Evolutionary conservation across 192 early-diverging fungal species (phyloP).

Genomic region (Coemansia sp.): DNA sequence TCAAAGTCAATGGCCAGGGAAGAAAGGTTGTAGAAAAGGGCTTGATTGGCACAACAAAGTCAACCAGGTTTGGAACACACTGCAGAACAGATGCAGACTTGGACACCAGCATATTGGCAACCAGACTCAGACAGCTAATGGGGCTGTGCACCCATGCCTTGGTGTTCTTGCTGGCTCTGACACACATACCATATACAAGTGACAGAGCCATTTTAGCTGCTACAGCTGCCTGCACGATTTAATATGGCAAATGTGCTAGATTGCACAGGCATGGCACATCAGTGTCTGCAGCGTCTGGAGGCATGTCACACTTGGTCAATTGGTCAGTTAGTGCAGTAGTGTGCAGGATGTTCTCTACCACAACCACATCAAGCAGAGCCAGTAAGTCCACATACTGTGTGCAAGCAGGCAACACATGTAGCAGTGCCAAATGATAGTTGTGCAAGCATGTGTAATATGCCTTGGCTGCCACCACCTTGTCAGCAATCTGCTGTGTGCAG

Average conservation of each 20-base stretch:
- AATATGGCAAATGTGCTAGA: constrained; percentile 4
- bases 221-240: constrained; percentile 4
- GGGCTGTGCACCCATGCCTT: constrained; percentile 8
- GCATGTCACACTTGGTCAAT: not conserved
- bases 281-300: not conserved
- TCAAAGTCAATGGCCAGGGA: constrained; percentile 44
- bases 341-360: constrained; percentile 16
- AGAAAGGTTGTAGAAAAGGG: constrained; percentile 54
- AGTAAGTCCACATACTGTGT: constrained; percentile 22
- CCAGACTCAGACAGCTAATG: constrained; percentile 12
- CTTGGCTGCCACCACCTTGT: constrained; percentile 25
- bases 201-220: constrained; percentile 10
- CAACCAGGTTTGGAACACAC: constrained; percentile 30
- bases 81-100: constrained; percentile 1
- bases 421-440: constrained; percentile 30
- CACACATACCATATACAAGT: constrained; percentile 17
- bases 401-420: constrained; percentile 30
- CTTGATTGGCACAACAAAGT: constrained; percentile 36
- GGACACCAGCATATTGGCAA: constrained; percentile 8
- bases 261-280: constrained; percentile 22
- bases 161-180: constrained; percentile 1
- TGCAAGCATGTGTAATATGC: constrained; percentile 34
- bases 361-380: constrained; percentile 34
- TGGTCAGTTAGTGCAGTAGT: constrained; percentile 2
- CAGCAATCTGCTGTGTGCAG: constrained; percentile 15